Percentiles rank a stretch among this genome's conserved stretches.
phyloP scores from a whole-genome alignment of 768 basidiomycete genomes.

The Stropharia rugosoannulata region DNA sequence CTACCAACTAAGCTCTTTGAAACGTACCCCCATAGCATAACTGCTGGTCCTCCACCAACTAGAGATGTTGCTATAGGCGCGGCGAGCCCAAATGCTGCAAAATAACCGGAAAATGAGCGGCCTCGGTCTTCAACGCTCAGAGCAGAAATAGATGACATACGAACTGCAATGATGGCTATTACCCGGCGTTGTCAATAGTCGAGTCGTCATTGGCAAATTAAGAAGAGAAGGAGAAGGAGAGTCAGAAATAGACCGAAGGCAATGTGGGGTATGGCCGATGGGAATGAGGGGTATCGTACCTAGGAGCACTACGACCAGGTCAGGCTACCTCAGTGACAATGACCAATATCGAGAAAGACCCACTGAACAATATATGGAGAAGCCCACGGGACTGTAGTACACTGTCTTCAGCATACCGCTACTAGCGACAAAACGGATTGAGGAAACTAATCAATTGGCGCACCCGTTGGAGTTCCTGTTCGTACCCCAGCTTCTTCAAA shows the following conservation, averaged over 20 bases:
- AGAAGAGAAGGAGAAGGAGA: neutral
- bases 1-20: neutral
- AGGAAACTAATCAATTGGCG: conserved; percentile 2
- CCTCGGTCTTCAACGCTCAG: neutral
- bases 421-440: neutral
- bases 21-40: conserved; percentile 59
- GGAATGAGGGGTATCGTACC: conserved; percentile 26
- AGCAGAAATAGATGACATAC: conserved; percentile 32
- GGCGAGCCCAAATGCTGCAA: conserved; percentile 51
- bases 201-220: neutral
- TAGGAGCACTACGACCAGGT: conserved; percentile 40
- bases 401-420: neutral
- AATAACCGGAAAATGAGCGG: neutral
- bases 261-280: conserved; percentile 4
- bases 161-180: conserved; percentile 61
- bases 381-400: conserved; percentile 44
- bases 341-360: conserved; percentile 16
- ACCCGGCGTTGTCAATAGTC: neutral
- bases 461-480: conserved; percentile 54
- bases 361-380: conserved; percentile 55
- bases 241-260: neutral
- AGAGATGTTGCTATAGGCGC: conserved; percentile 58
- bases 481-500: conserved; percentile 54
- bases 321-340: neutral
- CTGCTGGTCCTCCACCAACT: conserved; percentile 52